phyloP scores from a whole-genome alignment of 371 early-diverging fungal species.

The Rhizopus stolonifer region DNA sequence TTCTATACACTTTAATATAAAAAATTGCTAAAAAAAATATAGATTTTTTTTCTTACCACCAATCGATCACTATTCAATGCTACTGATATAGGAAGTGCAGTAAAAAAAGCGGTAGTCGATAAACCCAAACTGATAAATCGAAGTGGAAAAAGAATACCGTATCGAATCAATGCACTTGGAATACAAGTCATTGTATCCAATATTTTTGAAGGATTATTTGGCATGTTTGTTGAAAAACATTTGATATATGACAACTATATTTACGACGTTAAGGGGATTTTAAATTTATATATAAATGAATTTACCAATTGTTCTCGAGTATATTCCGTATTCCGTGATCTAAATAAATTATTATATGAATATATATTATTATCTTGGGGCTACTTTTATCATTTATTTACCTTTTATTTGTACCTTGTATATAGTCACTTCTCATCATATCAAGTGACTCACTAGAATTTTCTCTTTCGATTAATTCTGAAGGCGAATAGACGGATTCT shows the following conservation, averaged over 20 bases:
- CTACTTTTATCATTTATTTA: background rate
- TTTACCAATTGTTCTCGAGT: conserved; percentile 42
- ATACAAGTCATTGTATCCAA: conserved; percentile 6
- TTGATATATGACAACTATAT: conserved; percentile 34
- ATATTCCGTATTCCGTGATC: conserved; percentile 27
- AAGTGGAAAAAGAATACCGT: conserved; percentile 35
- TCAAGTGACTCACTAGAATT: conserved; percentile 16
- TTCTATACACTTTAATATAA: background rate
- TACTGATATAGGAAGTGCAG: conserved; percentile 35
- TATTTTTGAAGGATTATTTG: conserved; percentile 1
- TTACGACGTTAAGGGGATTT: background rate
- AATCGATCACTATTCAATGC: conserved; percentile 27
- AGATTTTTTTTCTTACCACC: no score
- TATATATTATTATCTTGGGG: background rate
- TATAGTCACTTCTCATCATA: conserved; percentile 21
- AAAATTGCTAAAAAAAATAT: background rate
- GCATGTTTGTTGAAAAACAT: conserved; percentile 24
- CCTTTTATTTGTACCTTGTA: conserved; percentile 21
- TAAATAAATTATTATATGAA: no score
- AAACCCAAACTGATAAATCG: conserved; percentile 26
- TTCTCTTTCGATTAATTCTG: background rate
- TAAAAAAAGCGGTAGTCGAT: conserved; percentile 37
- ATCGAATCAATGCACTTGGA: conserved; percentile 37
- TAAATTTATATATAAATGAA: background rate
- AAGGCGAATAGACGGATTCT: background rate